phyloP scores from a whole-genome alignment of 805 yeast species.

The Sugiyamaella mastotermitis region DNA sequence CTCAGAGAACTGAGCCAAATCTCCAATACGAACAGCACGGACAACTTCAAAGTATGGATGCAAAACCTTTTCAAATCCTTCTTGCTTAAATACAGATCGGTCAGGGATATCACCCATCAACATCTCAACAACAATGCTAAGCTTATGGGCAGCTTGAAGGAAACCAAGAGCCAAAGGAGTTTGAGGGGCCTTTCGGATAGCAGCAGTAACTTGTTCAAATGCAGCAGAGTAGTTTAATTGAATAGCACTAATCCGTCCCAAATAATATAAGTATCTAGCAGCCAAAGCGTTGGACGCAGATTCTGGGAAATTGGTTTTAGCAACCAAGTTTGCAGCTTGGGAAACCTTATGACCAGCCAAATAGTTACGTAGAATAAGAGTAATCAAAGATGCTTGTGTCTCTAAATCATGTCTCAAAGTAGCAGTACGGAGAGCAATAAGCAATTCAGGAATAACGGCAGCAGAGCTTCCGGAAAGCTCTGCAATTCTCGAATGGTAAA shows the following conservation, averaged over 20 bases:
- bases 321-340: conserved; percentile 83
- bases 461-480: conserved; percentile 49
- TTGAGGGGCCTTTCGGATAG: conserved; percentile 94
- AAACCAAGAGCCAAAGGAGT: conserved; percentile 80
- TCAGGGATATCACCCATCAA: conserved; percentile 97
- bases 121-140: conserved; percentile 81
- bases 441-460: conserved; percentile 62
- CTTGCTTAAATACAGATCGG: conserved; percentile 68
- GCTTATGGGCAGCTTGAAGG: conserved; percentile 81
- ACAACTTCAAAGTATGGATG: conserved; percentile 82
- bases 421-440: conserved; percentile 76
- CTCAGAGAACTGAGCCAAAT: conserved; percentile 70
- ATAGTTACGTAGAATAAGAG: conserved; percentile 79
- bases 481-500: conserved; percentile 72
- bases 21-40: conserved; percentile 89
- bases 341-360: conserved; percentile 71
- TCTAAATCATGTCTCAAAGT: conserved; percentile 89
- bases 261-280: conserved; percentile 85
- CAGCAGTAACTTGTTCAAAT: conserved; percentile 84
- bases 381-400: conserved; percentile 80
- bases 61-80: conserved; percentile 51
- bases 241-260: conserved; percentile 85
- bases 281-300: conserved; percentile 80
- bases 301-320: conserved; percentile 83
- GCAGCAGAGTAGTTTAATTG: conserved; percentile 91